Conservation (phyloP, 768 basidiomycete genomes). For the Kwoniella botswanensis region DNA sequence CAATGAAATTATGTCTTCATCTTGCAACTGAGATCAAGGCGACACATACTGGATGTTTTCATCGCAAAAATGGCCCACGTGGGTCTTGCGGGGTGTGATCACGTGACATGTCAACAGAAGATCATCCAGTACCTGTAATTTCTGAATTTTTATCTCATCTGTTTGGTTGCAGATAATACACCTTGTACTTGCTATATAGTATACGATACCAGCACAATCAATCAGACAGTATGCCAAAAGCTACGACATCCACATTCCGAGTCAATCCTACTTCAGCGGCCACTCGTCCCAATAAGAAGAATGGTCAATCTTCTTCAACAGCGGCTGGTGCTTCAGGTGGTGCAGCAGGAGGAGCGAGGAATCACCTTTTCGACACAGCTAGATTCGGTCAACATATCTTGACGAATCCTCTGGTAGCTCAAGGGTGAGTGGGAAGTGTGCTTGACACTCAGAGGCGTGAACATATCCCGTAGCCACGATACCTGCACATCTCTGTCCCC, state of each 20-base stretch:
- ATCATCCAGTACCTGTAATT: neutral
- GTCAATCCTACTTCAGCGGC: slow-evolving; percentile 40
- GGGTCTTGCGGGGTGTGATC: neutral
- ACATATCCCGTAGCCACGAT: too few relatives aligned
- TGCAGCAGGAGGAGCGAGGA: slow-evolving; percentile 45
- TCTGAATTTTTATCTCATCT: neutral
- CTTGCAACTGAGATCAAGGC: neutral
- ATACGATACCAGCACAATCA: neutral
- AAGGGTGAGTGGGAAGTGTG: slow-evolving; percentile 66
- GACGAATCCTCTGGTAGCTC: slow-evolving; percentile 88
- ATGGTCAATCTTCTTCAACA: slow-evolving; percentile 30
- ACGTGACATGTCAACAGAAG: slow-evolving; percentile 6
- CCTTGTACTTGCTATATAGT: too few relatives aligned
- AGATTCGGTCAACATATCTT: slow-evolving; percentile 97
- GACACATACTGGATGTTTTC: too few relatives aligned
- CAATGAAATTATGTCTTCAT: neutral
- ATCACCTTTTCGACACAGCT: slow-evolving; percentile 73
- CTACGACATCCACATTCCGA: slow-evolving; percentile 50
- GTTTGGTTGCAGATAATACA: too few relatives aligned
- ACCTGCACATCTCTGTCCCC: too few relatives aligned
- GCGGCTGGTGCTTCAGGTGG: slow-evolving; percentile 20
- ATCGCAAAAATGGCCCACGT: too few relatives aligned
- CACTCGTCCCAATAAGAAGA: slow-evolving; percentile 47
- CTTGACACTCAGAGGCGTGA: too few relatives aligned
- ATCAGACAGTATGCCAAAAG: slow-evolving; percentile 47